phyloP scores from a whole-genome alignment of 1,284 basidiomycete species.

The Trametes pubescens region DNA sequence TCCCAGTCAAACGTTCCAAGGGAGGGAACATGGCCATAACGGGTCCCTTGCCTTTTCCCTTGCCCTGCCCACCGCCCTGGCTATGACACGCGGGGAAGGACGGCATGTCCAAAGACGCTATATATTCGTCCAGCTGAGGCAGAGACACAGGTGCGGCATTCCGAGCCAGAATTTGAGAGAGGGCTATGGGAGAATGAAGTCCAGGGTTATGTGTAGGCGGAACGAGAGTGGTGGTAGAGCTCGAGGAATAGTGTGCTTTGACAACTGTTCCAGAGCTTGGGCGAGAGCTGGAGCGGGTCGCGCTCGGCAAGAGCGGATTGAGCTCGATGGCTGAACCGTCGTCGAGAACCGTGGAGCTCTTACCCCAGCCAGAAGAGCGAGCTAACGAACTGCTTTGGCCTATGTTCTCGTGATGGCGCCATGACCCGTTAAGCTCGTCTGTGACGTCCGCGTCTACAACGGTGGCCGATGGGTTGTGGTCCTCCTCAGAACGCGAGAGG shows the following conservation, averaged over 20 bases:
- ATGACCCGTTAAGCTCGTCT: constrained; percentile 28
- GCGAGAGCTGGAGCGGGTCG: constrained; percentile 6
- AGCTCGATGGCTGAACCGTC: constrained; percentile 23
- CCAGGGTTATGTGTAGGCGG: constrained; percentile 10
- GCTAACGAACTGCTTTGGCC: constrained; percentile 1
- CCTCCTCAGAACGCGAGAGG: not conserved
- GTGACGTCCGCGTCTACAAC: constrained; percentile 31
- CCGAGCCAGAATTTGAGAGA: constrained; percentile 61
- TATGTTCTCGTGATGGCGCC: constrained; percentile 15
- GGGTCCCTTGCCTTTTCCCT: constrained; percentile 33
- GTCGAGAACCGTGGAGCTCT: not conserved
- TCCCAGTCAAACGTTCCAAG: constrained; percentile 61
- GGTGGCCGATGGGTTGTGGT: not conserved
- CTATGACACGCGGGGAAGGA: constrained; percentile 39
- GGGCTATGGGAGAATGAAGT: constrained; percentile 60
- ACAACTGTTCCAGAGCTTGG: not conserved
- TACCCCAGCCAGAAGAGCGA: constrained; percentile 13
- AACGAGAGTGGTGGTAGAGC: constrained; percentile 27
- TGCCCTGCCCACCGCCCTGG: constrained; percentile 34
- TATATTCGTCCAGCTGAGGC: constrained; percentile 64
- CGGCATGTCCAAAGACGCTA: constrained; percentile 57
- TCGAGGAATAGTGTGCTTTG: constrained; percentile 13
- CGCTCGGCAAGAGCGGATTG: constrained; percentile 14
- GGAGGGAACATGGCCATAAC: constrained; percentile 62
- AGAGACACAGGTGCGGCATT: constrained; percentile 63